Evolutionary conservation across 1,284 basidiomycete genomes (phyloP).

Genomic region (Moesziomyces parantarcticus): DNA sequence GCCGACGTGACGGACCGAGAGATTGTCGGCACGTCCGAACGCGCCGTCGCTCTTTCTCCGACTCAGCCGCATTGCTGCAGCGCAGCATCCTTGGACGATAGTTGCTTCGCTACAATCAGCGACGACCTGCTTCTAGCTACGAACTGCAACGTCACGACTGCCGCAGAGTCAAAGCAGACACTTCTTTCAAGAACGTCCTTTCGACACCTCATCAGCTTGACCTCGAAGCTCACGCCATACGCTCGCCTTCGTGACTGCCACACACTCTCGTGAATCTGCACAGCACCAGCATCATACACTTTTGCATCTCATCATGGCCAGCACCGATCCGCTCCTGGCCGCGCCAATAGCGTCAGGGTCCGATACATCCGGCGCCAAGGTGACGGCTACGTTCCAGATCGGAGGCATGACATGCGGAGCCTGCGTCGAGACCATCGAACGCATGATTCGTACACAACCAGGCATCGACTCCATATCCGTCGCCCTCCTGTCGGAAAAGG

Average conservation of each 20-base stretch:
- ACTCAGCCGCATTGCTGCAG: background rate
- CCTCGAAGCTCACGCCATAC: too few species aligned
- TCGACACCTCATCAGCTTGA: too few species aligned
- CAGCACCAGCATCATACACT: background rate
- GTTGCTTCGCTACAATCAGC: too few species aligned
- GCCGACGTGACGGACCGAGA: background rate
- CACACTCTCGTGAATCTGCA: too few species aligned
- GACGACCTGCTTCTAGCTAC: too few species aligned
- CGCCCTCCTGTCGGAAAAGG: slow-evolving; percentile 91
- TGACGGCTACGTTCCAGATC: slow-evolving; percentile 75
- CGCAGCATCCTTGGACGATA: too few species aligned
- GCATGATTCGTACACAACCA: slow-evolving; percentile 81
- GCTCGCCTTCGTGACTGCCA: too few species aligned
- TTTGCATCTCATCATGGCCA: slow-evolving; percentile 14
- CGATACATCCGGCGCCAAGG: slow-evolving; percentile 17
- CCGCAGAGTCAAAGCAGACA: too few species aligned
- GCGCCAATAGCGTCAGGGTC: slow-evolving; percentile 24
- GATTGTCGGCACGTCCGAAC: background rate
- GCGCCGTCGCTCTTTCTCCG: background rate
- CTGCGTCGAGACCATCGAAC: slow-evolving; percentile 94
- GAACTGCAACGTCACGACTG: too few species aligned
- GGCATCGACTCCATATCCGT: slow-evolving; percentile 91
- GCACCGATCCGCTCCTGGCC: slow-evolving; percentile 17
- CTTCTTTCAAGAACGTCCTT: too few species aligned
- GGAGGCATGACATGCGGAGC: slow-evolving; percentile 92